Conservation (phyloP, 2,329 filamentous ascomycete genomes). For the Beauveria sp. region DNA sequence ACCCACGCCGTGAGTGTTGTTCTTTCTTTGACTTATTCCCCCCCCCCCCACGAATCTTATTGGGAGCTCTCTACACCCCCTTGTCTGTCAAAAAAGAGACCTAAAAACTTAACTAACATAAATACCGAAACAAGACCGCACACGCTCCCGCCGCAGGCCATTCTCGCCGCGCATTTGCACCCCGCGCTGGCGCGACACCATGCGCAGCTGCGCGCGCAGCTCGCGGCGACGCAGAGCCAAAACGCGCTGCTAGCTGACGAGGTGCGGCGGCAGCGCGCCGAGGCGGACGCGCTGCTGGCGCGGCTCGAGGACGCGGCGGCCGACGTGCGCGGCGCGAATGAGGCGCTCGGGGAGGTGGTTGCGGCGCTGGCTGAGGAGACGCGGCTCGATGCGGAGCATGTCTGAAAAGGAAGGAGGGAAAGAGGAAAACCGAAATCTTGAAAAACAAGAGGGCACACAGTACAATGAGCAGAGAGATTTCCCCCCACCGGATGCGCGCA, state of each 20-base stretch:
- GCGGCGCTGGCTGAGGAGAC: constrained; percentile 44
- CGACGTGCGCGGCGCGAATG: constrained; percentile 48
- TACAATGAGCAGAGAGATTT: too few species aligned
- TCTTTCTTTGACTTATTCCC: not conserved
- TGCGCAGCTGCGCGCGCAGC: constrained; percentile 46
- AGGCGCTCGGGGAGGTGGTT: constrained; percentile 37
- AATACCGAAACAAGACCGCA: constrained; percentile 37
- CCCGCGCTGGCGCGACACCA: constrained; percentile 46
- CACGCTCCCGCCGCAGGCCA: constrained; percentile 41
- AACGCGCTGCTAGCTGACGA: constrained; percentile 47
- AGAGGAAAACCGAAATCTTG: not conserved
- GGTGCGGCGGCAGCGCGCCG: constrained; percentile 44
- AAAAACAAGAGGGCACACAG: too few species aligned
- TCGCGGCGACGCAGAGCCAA: constrained; percentile 48
- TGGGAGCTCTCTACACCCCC: too few species aligned
- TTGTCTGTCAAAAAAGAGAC: too few species aligned
- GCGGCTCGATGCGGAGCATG: constrained; percentile 31
- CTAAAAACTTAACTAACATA: not conserved
- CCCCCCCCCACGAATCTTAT: too few species aligned
- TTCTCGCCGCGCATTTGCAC: constrained; percentile 48
- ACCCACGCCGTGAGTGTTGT: constrained; percentile 38
- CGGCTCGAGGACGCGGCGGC: constrained; percentile 43
- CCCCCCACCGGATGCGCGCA: too few species aligned
- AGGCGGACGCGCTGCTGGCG: constrained; percentile 43
- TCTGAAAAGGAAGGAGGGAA: not conserved